phyloP scores from a whole-genome alignment of 768 basidiomycete genomes.

The Coprinopsis sp. region DNA sequence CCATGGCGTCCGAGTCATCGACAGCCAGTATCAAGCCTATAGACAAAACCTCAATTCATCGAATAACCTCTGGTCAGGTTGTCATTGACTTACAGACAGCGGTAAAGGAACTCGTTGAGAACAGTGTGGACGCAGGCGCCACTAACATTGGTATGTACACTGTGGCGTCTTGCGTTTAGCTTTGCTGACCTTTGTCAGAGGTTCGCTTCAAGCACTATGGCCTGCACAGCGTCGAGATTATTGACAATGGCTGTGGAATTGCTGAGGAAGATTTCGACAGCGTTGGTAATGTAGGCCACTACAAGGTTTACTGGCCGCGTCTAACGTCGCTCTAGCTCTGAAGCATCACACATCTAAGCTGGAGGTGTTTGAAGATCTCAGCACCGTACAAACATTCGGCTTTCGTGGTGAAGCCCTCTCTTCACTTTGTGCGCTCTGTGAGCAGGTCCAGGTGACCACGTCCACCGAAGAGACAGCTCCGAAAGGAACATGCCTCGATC shows the following conservation, averaged over 20 bases:
- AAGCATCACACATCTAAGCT: slow-evolving; percentile 97
- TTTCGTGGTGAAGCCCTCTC: slow-evolving; percentile 96
- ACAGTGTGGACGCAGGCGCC: slow-evolving; percentile 90
- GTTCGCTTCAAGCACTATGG: slow-evolving; percentile 89
- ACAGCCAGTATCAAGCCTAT: slow-evolving; percentile 51
- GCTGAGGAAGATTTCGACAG: slow-evolving; percentile 67
- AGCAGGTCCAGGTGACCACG: slow-evolving; percentile 66
- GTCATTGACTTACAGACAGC: slow-evolving; percentile 90
- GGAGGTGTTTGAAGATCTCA: slow-evolving; percentile 66
- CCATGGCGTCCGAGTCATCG: too few relatives aligned
- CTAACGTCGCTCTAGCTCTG: slow-evolving; percentile 45
- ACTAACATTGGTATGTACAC: slow-evolving; percentile 67
- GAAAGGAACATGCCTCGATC: slow-evolving; percentile 72
- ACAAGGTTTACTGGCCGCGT: neutral
- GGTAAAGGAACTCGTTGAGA: slow-evolving; percentile 95
- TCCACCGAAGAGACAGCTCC: slow-evolving; percentile 68
- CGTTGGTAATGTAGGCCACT: slow-evolving; percentile 48
- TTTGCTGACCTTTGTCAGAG: slow-evolving; percentile 42
- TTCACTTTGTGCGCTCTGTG: slow-evolving; percentile 82
- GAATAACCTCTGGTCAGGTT: slow-evolving; percentile 92
- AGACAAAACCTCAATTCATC: slow-evolving; percentile 74
- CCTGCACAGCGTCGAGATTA: slow-evolving; percentile 73
- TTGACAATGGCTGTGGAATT: slow-evolving; percentile 92
- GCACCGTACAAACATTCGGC: slow-evolving; percentile 76
- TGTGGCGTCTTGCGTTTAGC: neutral